Percentiles rank a stretch among this genome's conserved stretches.
Evolutionary conservation across 495 filamentous ascomycete genomes (phyloP).

Genomic region (Podospora fimiseda): DNA sequence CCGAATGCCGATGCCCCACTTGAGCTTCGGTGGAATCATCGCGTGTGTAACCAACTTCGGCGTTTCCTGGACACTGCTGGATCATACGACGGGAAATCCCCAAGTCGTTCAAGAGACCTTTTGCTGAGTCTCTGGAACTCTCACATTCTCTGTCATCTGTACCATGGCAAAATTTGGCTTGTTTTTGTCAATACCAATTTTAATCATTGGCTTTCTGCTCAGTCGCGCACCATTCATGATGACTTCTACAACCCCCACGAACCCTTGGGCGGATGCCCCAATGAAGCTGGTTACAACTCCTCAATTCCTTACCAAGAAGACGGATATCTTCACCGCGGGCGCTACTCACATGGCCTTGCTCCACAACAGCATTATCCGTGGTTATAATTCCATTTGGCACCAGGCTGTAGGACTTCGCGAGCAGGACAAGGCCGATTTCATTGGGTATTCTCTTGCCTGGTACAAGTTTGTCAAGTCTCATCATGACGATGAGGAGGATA

Average conservation of each 20-base stretch:
- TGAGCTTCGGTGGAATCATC: too few relatives aligned
- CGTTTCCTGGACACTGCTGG: too few relatives aligned
- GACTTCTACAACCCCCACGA: constrained; percentile 29
- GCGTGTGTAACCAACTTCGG: too few relatives aligned
- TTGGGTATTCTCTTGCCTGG: constrained; percentile 48
- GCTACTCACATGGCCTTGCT: constrained; percentile 55
- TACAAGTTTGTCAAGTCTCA: constrained; percentile 47
- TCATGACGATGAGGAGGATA: constrained; percentile 48
- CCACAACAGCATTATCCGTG: constrained; percentile 53
- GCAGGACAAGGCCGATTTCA: constrained; percentile 41
- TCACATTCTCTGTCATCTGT: neutral
- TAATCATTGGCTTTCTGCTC: constrained; percentile 33
- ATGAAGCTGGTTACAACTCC: constrained; percentile 44
- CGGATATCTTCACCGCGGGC: constrained; percentile 45
- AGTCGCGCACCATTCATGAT: constrained; percentile 39
- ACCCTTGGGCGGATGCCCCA: constrained; percentile 45
- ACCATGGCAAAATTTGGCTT: constrained; percentile 18
- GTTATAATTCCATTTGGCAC: constrained; percentile 54
- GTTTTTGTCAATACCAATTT: constrained; percentile 23
- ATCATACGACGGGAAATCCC: too few relatives aligned
- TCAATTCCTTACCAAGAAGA: constrained; percentile 41
- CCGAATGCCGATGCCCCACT: too few relatives aligned
- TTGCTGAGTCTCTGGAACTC: neutral
- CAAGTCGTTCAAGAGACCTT: too few relatives aligned
- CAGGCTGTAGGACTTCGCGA: constrained; percentile 40